Evolutionary conservation across 1,284 basidiomycete species (phyloP).

Genomic region (Trametes polyzona): DNA sequence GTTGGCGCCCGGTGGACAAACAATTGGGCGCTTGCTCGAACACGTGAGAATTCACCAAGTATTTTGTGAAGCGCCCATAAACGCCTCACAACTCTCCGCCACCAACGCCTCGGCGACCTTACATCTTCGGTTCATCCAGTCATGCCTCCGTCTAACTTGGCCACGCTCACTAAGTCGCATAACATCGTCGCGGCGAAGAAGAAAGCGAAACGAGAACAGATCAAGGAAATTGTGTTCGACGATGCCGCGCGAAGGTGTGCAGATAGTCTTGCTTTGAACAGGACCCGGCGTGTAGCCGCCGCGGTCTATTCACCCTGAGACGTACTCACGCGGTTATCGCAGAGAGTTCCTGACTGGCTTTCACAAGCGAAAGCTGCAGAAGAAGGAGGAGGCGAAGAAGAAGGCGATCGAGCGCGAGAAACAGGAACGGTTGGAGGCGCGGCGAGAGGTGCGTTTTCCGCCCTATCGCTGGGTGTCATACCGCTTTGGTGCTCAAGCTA

Average conservation of each 20-base stretch:
- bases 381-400: slow-evolving; percentile 70
- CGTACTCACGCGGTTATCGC: not conserved
- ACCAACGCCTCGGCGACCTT: not conserved
- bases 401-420: slow-evolving; percentile 72
- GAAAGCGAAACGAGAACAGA: slow-evolving; percentile 56
- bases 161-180: slow-evolving; percentile 63
- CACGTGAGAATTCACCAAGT: not conserved
- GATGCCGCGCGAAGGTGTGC: slow-evolving; percentile 72
- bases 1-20: slow-evolving; percentile 3
- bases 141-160: slow-evolving; percentile 49
- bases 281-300: not conserved
- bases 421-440: slow-evolving; percentile 63
- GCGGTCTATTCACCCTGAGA: not conserved
- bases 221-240: slow-evolving; percentile 78
- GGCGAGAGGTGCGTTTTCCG: slow-evolving; percentile 63
- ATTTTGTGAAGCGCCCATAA: slow-evolving; percentile 5
- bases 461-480: not conserved
- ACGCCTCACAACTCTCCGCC: not conserved
- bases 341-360: slow-evolving; percentile 89
- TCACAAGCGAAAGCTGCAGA: slow-evolving; percentile 82
- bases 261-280: too few species aligned
- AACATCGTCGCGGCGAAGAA: slow-evolving; percentile 64
- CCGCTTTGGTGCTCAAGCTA: slow-evolving; percentile 14
- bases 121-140: not conserved
- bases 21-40: not conserved